phyloP scores from a whole-genome alignment of 495 filamentous ascomycete species.

The Filosporella fistucella region DNA sequence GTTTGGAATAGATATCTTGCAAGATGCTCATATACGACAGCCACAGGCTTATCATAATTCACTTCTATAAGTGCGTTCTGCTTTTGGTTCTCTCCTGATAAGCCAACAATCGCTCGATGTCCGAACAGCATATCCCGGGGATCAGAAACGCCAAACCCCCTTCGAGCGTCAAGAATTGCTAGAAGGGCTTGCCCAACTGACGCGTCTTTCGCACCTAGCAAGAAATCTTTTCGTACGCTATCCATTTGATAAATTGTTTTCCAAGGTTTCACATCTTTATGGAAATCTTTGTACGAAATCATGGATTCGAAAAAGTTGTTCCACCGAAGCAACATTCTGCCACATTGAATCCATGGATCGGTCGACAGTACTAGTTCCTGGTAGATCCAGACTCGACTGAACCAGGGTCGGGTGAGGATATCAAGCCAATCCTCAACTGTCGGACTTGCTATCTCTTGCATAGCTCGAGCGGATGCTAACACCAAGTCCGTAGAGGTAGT shows the following conservation, averaged over 20 bases:
- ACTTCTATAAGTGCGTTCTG: background rate
- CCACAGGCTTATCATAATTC: background rate
- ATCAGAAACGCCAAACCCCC: constrained; percentile 13
- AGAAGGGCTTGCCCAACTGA: background rate
- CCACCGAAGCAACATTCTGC: constrained; percentile 14
- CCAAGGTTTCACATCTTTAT: background rate
- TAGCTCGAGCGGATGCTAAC: background rate
- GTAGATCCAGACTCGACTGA: constrained; percentile 19
- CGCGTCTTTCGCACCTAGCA: too few relatives aligned
- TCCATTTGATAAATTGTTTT: background rate
- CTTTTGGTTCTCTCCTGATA: background rate
- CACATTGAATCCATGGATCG: constrained; percentile 23
- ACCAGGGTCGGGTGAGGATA: constrained; percentile 8
- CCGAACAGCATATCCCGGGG: constrained; percentile 15
- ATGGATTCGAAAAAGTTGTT: background rate
- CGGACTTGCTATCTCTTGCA: background rate
- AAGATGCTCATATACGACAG: background rate
- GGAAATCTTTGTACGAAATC: background rate
- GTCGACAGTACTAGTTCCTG: constrained; percentile 21
- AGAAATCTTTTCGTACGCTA: background rate
- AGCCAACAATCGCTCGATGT: constrained; percentile 4
- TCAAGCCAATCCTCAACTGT: background rate
- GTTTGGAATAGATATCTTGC: background rate
- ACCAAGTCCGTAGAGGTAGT: background rate
- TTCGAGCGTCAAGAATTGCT: background rate